A percentile compares a stretch with the other conserved stretches of the same genome.
Evolutionary conservation across 2,329 filamentous ascomycete species (phyloP).

Genomic region (Sclerotinia glacialis): DNA sequence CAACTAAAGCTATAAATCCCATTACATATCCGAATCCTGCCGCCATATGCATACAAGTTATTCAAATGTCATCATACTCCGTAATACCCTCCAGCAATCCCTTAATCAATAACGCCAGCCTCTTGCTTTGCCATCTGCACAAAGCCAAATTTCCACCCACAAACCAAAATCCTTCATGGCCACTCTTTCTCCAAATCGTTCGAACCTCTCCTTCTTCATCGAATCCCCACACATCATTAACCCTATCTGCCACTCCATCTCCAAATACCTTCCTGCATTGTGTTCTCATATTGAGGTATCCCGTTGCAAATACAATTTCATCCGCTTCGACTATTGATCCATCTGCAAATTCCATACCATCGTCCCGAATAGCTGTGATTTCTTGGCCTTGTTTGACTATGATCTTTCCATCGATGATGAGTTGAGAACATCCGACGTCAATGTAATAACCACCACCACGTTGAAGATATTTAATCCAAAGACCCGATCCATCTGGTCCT

Average conservation of each 20-base stretch:
- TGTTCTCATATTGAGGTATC: slow-evolving; percentile 54
- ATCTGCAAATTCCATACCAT: slow-evolving; percentile 44
- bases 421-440: slow-evolving; percentile 51
- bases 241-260: slow-evolving; percentile 48
- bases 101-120: slow-evolving; percentile 51
- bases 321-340: slow-evolving; percentile 49
- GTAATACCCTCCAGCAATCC: slow-evolving; percentile 44
- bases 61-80: slow-evolving; percentile 28
- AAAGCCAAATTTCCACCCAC: slow-evolving; percentile 52
- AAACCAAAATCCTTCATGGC: slow-evolving; percentile 51
- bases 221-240: slow-evolving; percentile 50
- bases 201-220: slow-evolving; percentile 50
- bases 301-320: slow-evolving; percentile 49
- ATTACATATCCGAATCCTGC: not conserved
- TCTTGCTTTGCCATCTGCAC: slow-evolving; percentile 47
- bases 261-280: slow-evolving; percentile 51
- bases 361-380: slow-evolving; percentile 45
- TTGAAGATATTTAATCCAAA: slow-evolving; percentile 58
- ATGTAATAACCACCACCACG: slow-evolving; percentile 59
- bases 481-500: slow-evolving; percentile 53
- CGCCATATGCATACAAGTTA: not conserved
- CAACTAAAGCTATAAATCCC: not conserved
- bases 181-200: slow-evolving; percentile 47
- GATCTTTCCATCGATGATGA: slow-evolving; percentile 53
- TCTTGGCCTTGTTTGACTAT: slow-evolving; percentile 50